phyloP scores from a whole-genome alignment of 169 alveolate genomes.

The Plasmodium vinckei region DNA sequence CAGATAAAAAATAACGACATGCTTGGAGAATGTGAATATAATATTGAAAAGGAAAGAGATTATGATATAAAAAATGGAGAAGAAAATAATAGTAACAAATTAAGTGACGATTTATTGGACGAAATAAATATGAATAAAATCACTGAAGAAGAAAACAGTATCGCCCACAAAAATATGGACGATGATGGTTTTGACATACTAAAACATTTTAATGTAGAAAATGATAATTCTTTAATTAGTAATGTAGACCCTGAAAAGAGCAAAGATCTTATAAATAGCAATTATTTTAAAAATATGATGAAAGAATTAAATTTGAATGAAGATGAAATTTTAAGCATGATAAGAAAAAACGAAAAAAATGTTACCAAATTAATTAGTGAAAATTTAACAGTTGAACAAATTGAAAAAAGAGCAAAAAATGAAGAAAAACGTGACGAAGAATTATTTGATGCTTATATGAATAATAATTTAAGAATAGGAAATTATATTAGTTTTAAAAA shows the following conservation, averaged over 20 bases:
- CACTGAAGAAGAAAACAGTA: neutral
- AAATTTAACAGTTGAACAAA: slow-evolving; percentile 59
- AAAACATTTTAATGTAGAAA: slow-evolving; percentile 19
- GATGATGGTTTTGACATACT: slow-evolving; percentile 17
- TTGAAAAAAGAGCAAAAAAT: slow-evolving; percentile 56
- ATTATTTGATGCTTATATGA: slow-evolving; percentile 59
- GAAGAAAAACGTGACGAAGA: slow-evolving; percentile 53
- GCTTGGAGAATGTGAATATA: neutral
- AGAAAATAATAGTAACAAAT: neutral
- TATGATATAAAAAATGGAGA: neutral
- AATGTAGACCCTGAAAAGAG: slow-evolving; percentile 59
- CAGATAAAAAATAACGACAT: neutral
- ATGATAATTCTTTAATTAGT: slow-evolving; percentile 39
- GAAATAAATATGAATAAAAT: slow-evolving; percentile 28
- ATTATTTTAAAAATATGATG: slow-evolving; percentile 53
- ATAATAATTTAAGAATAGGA: slow-evolving; percentile 23
- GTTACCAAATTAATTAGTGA: slow-evolving; percentile 52
- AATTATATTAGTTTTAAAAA: slow-evolving; percentile 60
- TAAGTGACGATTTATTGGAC: neutral
- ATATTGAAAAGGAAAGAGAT: neutral
- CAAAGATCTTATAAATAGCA: slow-evolving; percentile 52
- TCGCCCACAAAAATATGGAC: slow-evolving; percentile 4
- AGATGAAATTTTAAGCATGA: slow-evolving; percentile 29
- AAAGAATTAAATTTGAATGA: slow-evolving; percentile 48
- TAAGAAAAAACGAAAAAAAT: slow-evolving; percentile 52